These are phyloP conservation scores for Leccinum truebloodii DNA, from an alignment of 768 basidiomycete genomes.

Conservation along the genomic window DNA sequence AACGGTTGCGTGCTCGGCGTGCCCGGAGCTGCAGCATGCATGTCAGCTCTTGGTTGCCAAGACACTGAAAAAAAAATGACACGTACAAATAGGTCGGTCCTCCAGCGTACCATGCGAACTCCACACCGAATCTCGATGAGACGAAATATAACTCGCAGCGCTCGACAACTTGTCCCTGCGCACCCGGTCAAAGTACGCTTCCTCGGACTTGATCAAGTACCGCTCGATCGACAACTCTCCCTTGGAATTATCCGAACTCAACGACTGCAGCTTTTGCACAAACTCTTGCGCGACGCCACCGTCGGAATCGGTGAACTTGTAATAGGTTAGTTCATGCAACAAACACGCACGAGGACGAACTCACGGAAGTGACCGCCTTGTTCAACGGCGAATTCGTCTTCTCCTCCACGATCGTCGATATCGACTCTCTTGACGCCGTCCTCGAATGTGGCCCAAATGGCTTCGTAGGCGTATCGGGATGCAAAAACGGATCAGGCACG, in stretches of 20 bases:
- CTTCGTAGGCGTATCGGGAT: slow-evolving; percentile 58
- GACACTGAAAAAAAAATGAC: background rate
- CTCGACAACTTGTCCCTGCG: slow-evolving; percentile 85
- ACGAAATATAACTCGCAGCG: slow-evolving; percentile 77
- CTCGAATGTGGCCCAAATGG: slow-evolving; percentile 85
- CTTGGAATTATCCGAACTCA: slow-evolving; percentile 87
- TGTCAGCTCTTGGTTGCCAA: slow-evolving; percentile 20
- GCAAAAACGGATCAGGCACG: slow-evolving; percentile 83
- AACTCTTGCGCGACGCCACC: slow-evolving; percentile 91
- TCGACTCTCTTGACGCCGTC: slow-evolving; percentile 85
- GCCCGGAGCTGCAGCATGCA: slow-evolving; percentile 28
- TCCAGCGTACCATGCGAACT: slow-evolving; percentile 58
- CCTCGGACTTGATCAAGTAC: slow-evolving; percentile 88
- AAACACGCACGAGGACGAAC: slow-evolving; percentile 16
- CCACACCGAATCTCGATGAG: slow-evolving; percentile 80
- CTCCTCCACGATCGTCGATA: slow-evolving; percentile 88
- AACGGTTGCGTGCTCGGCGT: slow-evolving; percentile 57
- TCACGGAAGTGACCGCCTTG: slow-evolving; percentile 86
- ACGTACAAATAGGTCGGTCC: slow-evolving; percentile 74
- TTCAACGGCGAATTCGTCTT: slow-evolving; percentile 90
- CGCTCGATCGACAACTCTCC: slow-evolving; percentile 91
- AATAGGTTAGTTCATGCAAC: slow-evolving; percentile 1
- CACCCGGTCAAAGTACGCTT: slow-evolving; percentile 89
- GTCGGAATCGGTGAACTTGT: slow-evolving; percentile 89
- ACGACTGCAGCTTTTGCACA: slow-evolving; percentile 75